Conservation (phyloP, 1,284 basidiomycete species). For the Mycosarcoma maydis region DNA sequence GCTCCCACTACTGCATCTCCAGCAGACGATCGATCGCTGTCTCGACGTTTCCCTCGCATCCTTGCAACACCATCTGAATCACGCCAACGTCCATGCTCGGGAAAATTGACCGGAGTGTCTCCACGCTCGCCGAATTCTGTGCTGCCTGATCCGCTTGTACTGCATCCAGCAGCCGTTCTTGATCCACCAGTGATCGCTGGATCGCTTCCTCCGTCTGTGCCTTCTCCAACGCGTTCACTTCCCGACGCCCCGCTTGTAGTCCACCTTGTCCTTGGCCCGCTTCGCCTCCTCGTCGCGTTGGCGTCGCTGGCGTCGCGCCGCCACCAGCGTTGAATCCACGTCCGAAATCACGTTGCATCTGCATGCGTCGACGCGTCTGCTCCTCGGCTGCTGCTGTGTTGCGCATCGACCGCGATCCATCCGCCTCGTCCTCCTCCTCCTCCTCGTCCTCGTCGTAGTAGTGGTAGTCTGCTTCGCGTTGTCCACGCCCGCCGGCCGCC, state of each 20-base stretch:
- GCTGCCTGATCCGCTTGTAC: slow-evolving; percentile 32
- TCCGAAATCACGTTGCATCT: slow-evolving; percentile 44
- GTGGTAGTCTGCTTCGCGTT: slow-evolving; percentile 24
- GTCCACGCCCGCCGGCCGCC: neutral
- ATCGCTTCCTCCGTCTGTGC: slow-evolving; percentile 45
- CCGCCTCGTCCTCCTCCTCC: neutral
- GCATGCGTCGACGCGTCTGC: slow-evolving; percentile 24
- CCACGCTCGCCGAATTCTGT: slow-evolving; percentile 45
- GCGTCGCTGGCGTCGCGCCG: slow-evolving; percentile 1
- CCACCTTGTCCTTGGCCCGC: neutral
- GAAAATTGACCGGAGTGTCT: slow-evolving; percentile 60
- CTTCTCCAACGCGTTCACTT: slow-evolving; percentile 22
- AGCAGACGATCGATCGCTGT: slow-evolving; percentile 58
- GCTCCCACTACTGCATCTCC: slow-evolving; percentile 51
- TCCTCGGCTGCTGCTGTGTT: slow-evolving; percentile 33
- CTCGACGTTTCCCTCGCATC: slow-evolving; percentile 55
- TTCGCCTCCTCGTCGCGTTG: slow-evolving; percentile 12
- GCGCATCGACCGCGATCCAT: slow-evolving; percentile 3
- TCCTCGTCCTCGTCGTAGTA: slow-evolving; percentile 28
- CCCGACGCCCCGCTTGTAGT: slow-evolving; percentile 14
- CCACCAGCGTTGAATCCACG: neutral
- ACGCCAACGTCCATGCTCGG: slow-evolving; percentile 54
- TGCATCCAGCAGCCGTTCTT: slow-evolving; percentile 11
- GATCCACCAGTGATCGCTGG: slow-evolving; percentile 38
- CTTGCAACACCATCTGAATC: slow-evolving; percentile 56